Base-by-base conservation (phyloP, 2,329 filamentous ascomycete genomes). In the Aspergillus texensis region DNA sequence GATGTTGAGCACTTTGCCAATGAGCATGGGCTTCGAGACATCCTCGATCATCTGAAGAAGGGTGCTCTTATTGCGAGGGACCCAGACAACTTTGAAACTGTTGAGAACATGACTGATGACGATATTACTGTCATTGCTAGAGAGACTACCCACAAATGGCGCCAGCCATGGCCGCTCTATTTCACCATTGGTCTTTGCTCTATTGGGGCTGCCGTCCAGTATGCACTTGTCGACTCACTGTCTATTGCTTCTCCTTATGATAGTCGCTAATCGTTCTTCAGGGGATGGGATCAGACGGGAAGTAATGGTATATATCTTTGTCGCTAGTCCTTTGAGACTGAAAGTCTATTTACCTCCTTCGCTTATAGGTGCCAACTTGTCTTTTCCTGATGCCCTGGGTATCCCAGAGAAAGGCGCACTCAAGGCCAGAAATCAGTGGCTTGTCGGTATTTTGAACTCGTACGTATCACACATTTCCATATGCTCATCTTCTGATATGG, bases 401-500 rank as follows among this genome's bases (percentile, higher is more conserved):
- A 86, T 83, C 30, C 72, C 76, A 2, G 74, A 84, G 61, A 54
- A 73, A 26, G 70, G 67, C 14, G 74, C 74, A 48, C 77, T 79
- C 12, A 69, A 78, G 28, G 79, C 80, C 39, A 75, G 75, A 45
- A 84, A 88, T 69, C 79, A 80, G 21, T 87, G 85, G 81, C 79
- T 91, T 39, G 80, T 91, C n/a, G 90, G 90, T 52, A 77, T 91
- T 2, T 80, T 92, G 65, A 92, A 92, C 63, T 72, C 80, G 74
- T 77, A 64, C 54, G 74, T 45, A 55, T 83, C 82, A 21, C 85
- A 82, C 24, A 3, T 16, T 16, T n/a, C 10, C 19, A n/a, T 4
- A 36, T 3, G 6, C 6, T 11, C 14, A 30, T 30, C 34, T 24
- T 43, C 60, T 66, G 58, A 62, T n/a, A 34, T 21, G 14, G 16